Base-by-base conservation (phyloP, 192 early-diverging fungal genomes). In the Coemansia umbellata region DNA sequence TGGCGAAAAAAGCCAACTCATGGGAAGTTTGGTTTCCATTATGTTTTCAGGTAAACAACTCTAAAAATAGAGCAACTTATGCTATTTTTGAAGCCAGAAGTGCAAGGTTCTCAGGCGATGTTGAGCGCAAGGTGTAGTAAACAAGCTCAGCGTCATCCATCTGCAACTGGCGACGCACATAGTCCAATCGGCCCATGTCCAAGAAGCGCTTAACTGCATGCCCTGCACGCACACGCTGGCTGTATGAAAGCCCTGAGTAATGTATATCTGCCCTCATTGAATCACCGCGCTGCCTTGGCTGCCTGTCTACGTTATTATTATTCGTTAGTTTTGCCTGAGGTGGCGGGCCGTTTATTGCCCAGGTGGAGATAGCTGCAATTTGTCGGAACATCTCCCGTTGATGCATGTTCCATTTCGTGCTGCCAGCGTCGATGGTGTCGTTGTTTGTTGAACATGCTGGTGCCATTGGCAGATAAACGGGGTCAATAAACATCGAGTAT, bases 131-230 rank as follows among this genome's bases (percentile, higher is more conserved):
- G 14, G 82, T 82, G 67, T 91, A 93, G 47, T 91, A 86, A 6
- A 90, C 81, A n/a, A 93, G 76, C 48, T 84, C 73, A 3, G 77
- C 79, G 31, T 85, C 28, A 18, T 27, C 63, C 53, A 87, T 85
- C 0, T 88, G 84, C 44, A 82, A 35, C 32, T 60, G 52, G 11
- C 73, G 39, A 15, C 58, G 47, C 27, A 93, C 55, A 26, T 76
- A 87, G 11, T 61, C 40, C 1, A 78, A 63, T 17, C 92, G 73
- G 5, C 92, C 92, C 37, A 74, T 59, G 49, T 95, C 91, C 33
- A 93, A 32, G n/a, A 91, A 54, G 14, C 91, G 77, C 57, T 95
- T 95, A 45, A 84, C 84, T 27, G 84, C 69, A 26, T 78, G 79
- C 0, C 92, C 92, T 44, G 91, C 72, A 8, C 54, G 43, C 50